phyloP scores from a whole-genome alignment of 202 grass and related monocot species.

The Elaeis oleifera region DNA sequence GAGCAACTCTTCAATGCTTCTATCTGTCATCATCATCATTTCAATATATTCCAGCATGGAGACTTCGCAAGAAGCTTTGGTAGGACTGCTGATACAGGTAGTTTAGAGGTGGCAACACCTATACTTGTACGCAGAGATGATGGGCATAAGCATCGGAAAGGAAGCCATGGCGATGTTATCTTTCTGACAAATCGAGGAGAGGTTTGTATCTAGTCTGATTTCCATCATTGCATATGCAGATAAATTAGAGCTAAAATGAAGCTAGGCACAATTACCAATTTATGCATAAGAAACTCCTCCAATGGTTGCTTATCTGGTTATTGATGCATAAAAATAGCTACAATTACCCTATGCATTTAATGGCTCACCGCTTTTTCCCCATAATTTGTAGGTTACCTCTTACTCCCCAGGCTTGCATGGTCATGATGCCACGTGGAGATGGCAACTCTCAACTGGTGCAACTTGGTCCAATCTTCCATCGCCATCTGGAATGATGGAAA shows the following conservation, averaged over 20 bases:
- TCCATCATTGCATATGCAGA: background rate
- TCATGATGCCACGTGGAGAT: conserved; percentile 69
- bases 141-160: conserved; percentile 86
- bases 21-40: conserved; percentile 79
- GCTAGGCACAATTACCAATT: no score
- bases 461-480: conserved; percentile 94
- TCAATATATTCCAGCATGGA: conserved; percentile 72
- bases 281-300: no score
- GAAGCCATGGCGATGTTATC: conserved; percentile 82
- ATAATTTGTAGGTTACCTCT: conserved; percentile 53
- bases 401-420: conserved; percentile 69
- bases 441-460: conserved; percentile 78
- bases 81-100: conserved; percentile 49
- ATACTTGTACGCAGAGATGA: conserved; percentile 68
- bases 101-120: conserved; percentile 76
- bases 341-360: no score
- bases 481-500: conserved; percentile 76
- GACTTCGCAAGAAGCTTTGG: conserved; percentile 86
- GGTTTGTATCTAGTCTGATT: conserved; percentile 31
- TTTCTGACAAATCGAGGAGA: conserved; percentile 90
- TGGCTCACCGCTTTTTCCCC: no score
- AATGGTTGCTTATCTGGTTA: no score
- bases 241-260: no score
- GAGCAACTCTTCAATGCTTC: conserved; percentile 93
- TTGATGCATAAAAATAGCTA: no score